Base-by-base conservation (phyloP, 1,284 basidiomycete species). In the Irpex sp. region DNA sequence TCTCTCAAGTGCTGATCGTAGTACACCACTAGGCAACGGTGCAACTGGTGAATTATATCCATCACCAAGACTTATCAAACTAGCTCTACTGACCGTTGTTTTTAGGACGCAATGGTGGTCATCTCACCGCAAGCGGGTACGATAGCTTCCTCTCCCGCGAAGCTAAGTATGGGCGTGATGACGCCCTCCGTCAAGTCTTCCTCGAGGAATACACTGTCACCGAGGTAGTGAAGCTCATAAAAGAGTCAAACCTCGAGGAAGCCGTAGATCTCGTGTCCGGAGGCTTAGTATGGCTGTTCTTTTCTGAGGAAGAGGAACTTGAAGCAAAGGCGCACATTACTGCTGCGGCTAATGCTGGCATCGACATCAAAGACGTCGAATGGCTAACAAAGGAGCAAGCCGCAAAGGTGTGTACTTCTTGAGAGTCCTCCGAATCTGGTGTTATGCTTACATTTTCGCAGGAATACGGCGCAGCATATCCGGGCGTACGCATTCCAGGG, bases 21-120 rank as follows among this genome's bases (percentile, higher is more conserved):
- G 31, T 6, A 34, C 31, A 1, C 31, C 15, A 52, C 7, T 52
- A 31, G 17, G 17, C 19, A 52, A 31, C 40, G 92, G 91, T n/a
- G 92, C 91, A 26, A 93, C 91, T 57, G 91, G 90, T 88, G 64
- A 34, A 34, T 34, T 34, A 34, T 34, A 34, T 34, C 31, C 6
- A 34, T 1, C 31, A 34, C 31, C 6, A 34, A 34, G 31, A 0
- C 5, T 34, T 34, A 5, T 6, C 31, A 5, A 34, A 34, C 6
- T 34, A 34, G 6, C 31, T 34, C 31, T 34, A 34, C 31, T 34
- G 8, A 15, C 26, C 6, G 15, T 34, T 7, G 21, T 21, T 60
- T 8, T 2, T 52, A 89, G 90, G 90, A 61, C 78, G 91, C 13
- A 93, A 93, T 66, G 91, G 91, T 0, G 91, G 92, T 0, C 91